phyloP scores from a whole-genome alignment of 208 protist species.

The Leishmania lainsoni region DNA sequence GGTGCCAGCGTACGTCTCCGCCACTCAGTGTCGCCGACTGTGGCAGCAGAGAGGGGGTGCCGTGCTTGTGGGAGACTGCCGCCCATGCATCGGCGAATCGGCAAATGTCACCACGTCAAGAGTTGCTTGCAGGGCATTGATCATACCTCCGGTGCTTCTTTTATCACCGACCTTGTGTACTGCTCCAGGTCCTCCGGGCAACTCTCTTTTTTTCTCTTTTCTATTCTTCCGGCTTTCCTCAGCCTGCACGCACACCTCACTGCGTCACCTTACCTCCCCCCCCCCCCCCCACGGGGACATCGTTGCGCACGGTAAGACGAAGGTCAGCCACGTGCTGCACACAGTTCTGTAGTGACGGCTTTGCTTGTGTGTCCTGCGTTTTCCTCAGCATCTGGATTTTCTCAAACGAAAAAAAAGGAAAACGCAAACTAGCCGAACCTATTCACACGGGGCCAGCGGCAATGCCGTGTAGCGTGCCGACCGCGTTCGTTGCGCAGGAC shows the following conservation, averaged over 20 bases:
- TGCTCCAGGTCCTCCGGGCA: neutral
- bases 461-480: constrained; percentile 7
- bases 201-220: neutral
- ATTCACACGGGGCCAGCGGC: neutral
- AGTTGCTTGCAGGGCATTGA: too few relatives aligned
- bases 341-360: neutral
- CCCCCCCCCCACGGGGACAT: neutral
- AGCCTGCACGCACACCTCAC: neutral
- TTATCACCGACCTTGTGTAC: neutral
- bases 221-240: neutral
- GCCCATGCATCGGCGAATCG: neutral
- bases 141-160: neutral
- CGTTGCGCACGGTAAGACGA: neutral
- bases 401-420: neutral
- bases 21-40: neutral
- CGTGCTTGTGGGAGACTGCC: neutral
- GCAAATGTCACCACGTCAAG: neutral
- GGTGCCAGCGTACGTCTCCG: neutral
- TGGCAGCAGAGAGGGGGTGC: neutral
- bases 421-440: neutral
- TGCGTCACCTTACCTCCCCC: neutral
- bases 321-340: neutral
- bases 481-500: constrained; percentile 22
- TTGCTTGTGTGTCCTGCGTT: neutral
- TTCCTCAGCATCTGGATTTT: neutral